phyloP scores from a whole-genome alignment of 305 asterid genomes.

The Solanum aculeatissimum region DNA sequence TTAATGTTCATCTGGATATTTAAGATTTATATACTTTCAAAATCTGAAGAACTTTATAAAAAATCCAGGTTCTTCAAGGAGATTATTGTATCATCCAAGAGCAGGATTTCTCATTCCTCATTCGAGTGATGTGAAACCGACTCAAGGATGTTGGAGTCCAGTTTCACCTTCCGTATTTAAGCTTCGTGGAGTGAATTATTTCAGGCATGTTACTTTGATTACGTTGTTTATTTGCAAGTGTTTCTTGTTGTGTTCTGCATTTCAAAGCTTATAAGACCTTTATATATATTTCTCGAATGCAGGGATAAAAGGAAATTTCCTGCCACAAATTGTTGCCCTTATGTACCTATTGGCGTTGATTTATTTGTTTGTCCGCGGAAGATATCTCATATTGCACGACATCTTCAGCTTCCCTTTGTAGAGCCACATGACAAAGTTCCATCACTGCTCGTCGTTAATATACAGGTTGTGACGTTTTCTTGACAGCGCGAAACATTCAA shows the following conservation, averaged over 20 bases:
- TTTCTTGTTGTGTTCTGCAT: not conserved
- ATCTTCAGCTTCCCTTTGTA: constrained; percentile 51
- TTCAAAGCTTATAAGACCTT: not conserved
- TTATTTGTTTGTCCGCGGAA: constrained; percentile 54
- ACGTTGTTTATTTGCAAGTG: not conserved
- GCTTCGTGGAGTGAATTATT: constrained; percentile 67
- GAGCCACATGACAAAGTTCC: constrained; percentile 46
- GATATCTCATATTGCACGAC: constrained; percentile 73
- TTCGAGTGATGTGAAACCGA: constrained; percentile 28
- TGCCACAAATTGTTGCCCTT: constrained; percentile 62
- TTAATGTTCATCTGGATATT: not conserved
- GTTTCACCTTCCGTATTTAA: constrained; percentile 65
- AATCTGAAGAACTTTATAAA: not conserved
- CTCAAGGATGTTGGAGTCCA: constrained; percentile 53
- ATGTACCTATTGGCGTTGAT: constrained; percentile 64
- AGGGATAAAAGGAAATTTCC: constrained; percentile 72
- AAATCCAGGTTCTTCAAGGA: constrained; percentile 32
- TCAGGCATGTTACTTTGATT: constrained; percentile 40
- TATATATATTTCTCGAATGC: constrained; percentile 7
- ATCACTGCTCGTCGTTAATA: constrained; percentile 53
- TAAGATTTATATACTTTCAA: not conserved
- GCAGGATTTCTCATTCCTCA: constrained; percentile 45
- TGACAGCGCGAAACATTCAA: not conserved
- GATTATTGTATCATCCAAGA: constrained; percentile 32
- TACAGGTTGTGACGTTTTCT: constrained; percentile 37